Evolutionary conservation across 2,329 filamentous ascomycete genomes (phyloP), one percentile per base, ranked within the genome.

Genomic region (Falciphora oryzae): DNA sequence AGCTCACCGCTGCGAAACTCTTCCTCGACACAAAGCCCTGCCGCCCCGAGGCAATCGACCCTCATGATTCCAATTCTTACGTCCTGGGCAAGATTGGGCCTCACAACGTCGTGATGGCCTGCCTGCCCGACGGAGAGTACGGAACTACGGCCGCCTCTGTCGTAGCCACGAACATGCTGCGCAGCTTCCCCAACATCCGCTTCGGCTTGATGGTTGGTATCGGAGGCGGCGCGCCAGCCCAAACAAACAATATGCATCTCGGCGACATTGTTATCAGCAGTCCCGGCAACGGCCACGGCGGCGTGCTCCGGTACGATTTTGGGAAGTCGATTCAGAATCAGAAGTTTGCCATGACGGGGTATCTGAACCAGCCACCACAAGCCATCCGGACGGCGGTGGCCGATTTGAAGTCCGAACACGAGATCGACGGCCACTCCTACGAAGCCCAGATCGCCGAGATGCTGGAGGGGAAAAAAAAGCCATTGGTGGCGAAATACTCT

Each of bases 81-180:
- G 68, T 67, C 5, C 66, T 74, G 1, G 76, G 75, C 1, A 64
- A 59, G 0, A 72, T 78, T 1, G 71, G 71, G 1, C 64, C 65
- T n/a, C 75, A 78, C 60, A 75, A 78, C 50, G 67, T 78, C 8
- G 76, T 76, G 10, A 72, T 79, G 18, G 69, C 71, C 32, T 66
- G 64, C 3, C 59, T 75, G 31, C 73, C 74, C 2, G 59, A 69
- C 11, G 71, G 67, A 18, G 57, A 69, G 13, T 71, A 72, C 61
- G 73, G 74, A 4, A 70, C 67, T 7, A 64, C 63, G 1, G 69
- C 65, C n/a, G 72, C 73, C 0, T 70, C 73, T 0, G 67, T 14
- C 10, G 73, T 74, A 6, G 74, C 73, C 3, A 73, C 69, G 0
- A 66, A 58, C 14, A 72, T 77, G 70, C 53, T 73, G 0, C 68